Evolutionary conservation across 106 monocot species (phyloP), one percentile per base, ranked within the genome.

Genomic region (Triglochin maritima): DNA sequence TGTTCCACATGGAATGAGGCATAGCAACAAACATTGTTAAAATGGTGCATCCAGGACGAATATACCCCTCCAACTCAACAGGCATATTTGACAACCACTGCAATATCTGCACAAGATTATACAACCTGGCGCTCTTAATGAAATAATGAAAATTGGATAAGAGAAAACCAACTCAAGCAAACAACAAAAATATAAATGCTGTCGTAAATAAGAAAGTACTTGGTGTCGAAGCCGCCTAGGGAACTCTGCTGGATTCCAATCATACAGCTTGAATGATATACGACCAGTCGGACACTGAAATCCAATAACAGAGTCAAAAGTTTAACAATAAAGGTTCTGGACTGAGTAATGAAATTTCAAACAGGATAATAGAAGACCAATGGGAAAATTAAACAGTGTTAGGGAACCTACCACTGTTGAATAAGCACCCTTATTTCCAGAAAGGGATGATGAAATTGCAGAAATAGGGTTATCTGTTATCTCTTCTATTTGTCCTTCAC

Each of bases 181-280:
- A 42, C 71, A 65, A 45, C 50, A 67, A 70, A 69, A 76, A 11
- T 67, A 48, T 47, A 78, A 12, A 9, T 73, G 4, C 70, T 56
- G 69, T 57, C 29, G 15, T 13, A 62, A 63, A 71, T 9, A 69
- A n/a, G n/a, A n/a, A n/a, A 46, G 47, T 90, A 95, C 95, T 83
- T 95, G 95, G 62, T 80, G 95, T 1, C 95, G 85, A 11, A 95
- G 79, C 5, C 79, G 71, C 68, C 90, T 85, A 49, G 95, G 95
- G 78, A 95, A 95, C 60, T 95, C 95, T 71, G 90, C 95, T 73
- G 95, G 95, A 60, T 95, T 95, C 95, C 95, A 95, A 71, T 95
- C 95, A 78, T 95, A 95, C 45, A 95, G 85, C 78, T 95, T 95
- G 70, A 95, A 95, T 72, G 95, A 95, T 60, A 95, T 79, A 15